Evolutionary conservation across 2,329 filamentous ascomycete species (phyloP).

Genomic region (Xylariaceae sp.): DNA sequence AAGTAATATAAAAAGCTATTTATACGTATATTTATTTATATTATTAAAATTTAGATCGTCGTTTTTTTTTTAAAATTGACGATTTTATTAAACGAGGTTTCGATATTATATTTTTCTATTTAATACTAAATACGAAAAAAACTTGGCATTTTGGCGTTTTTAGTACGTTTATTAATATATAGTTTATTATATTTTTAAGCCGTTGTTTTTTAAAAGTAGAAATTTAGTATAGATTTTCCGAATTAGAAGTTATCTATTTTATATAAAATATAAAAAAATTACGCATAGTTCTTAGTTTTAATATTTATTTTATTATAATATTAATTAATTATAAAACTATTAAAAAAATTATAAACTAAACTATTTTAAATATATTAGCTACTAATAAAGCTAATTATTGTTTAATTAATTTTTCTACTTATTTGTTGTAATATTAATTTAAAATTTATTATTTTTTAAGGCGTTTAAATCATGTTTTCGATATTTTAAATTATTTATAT

Average conservation of each 20-base stretch:
- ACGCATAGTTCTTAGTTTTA: not conserved
- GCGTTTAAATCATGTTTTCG: not conserved
- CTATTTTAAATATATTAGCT: no score
- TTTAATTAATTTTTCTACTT: not conserved
- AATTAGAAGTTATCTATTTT: slow-evolving; percentile 2
- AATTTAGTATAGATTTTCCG: not conserved
- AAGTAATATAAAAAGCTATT: not conserved
- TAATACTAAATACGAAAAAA: not conserved
- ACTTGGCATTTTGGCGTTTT: not conserved
- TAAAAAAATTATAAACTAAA: no score
- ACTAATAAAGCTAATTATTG: no score
- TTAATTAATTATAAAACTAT: no score
- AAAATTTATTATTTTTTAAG: slow-evolving; percentile 2
- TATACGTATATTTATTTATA: slow-evolving; percentile 1
- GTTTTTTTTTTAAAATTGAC: slow-evolving; percentile 2
- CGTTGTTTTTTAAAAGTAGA: slow-evolving; percentile 2
- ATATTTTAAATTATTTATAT: not conserved
- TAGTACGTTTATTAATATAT: not conserved
- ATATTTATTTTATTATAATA: not conserved
- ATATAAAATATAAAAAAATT: slow-evolving; percentile 4
- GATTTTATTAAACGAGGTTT: slow-evolving; percentile 1
- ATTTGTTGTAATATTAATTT: slow-evolving; percentile 2
- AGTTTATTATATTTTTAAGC: slow-evolving; percentile 1
- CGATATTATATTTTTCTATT: slow-evolving; percentile 6
- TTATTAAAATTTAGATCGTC: not conserved